Evolutionary conservation across 352 stramenopile species (phyloP).

Genomic region (Pythium rhizo-oryzae): DNA sequence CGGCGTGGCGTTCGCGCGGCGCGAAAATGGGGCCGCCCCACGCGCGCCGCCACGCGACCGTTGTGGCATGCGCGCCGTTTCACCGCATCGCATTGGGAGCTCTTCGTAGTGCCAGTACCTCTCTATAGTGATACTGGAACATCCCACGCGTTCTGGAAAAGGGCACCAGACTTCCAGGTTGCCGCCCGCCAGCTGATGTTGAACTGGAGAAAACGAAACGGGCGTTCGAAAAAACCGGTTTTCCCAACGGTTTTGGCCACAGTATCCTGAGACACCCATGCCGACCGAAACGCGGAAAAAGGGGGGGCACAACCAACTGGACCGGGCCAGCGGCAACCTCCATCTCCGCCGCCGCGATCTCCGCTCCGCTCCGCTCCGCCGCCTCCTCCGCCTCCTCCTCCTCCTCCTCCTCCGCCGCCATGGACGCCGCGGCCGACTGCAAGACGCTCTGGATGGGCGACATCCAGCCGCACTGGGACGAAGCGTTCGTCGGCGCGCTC

Average conservation of each 20-base stretch:
- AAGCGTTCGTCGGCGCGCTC: conserved; percentile 86
- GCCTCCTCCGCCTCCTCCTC: background rate
- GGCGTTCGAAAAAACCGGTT: conserved; percentile 30
- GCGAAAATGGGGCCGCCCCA: too few species aligned
- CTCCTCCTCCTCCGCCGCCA: background rate
- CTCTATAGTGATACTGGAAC: background rate
- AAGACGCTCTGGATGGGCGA: conserved; percentile 92
- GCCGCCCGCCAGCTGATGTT: conserved; percentile 5
- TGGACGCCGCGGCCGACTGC: conserved; percentile 53
- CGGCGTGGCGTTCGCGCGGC: too few species aligned
- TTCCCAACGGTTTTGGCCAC: conserved; percentile 11
- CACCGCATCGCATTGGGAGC: background rate
- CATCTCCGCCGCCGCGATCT: background rate
- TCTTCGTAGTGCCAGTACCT: background rate
- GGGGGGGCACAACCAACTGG: conserved; percentile 5
- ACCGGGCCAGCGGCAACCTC: background rate
- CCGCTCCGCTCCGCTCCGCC: background rate
- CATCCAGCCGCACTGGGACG: conserved; percentile 91
- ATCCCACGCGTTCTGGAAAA: background rate
- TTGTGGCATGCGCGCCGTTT: background rate
- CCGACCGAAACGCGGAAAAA: conserved; percentile 24
- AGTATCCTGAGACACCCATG: conserved; percentile 29
- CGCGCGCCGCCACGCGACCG: too few species aligned
- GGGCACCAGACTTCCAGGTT: background rate
- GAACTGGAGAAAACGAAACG: conserved; percentile 17